Evolutionary conservation across 106 monocot genomes (phyloP), one percentile per base, ranked within the genome.

Genomic region (Alisma plantagoaquatica): DNA sequence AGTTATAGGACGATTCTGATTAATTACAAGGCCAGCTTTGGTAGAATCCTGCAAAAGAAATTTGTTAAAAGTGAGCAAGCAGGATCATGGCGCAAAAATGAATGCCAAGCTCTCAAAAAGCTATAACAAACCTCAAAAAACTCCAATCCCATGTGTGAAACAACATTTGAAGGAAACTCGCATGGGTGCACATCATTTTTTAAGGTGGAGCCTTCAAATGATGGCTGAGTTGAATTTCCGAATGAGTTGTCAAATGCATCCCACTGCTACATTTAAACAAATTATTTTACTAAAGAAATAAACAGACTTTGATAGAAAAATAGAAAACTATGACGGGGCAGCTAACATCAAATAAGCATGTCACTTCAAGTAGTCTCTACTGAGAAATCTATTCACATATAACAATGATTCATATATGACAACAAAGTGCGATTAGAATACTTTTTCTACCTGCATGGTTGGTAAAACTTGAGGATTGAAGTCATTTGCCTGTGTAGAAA

Each of bases 201-300:
- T n/a, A n/a, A n/a, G n/a, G n/a, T n/a, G n/a, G n/a, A n/a, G n/a
- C 30, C 22, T n/a, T 11, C 33, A 33, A 52, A 43, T n/a, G 68
- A 60, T 43, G 54, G 15, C 42, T 53, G 53, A 65, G 41, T 22
- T 29, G 31, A 21, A 21, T 29, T 66, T 56, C 44, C 57, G 61
- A 59, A 33, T 41, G 51, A 57, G 57, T 57, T 56, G 53, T 62
- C 61, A 76, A 79, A 79, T 52, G 73, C 72, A 67, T 53, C 70
- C 79, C 83, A 83, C 8, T 55, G 29, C 79, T 73, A 67, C 43
- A n/a, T n/a, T n/a, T n/a, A n/a, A n/a, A n/a, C n/a, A n/a, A n/a
- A n/a, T n/a, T n/a, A n/a, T n/a, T n/a, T n/a, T n/a, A n/a, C n/a
- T n/a, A n/a, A n/a, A n/a, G n/a, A n/a, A n/a, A n/a, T n/a, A n/a